Percentiles rank a stretch among this genome's conserved stretches.
Conservation (phyloP, 176 grass and related monocot genomes). For the Dactylis glomerata region DNA sequence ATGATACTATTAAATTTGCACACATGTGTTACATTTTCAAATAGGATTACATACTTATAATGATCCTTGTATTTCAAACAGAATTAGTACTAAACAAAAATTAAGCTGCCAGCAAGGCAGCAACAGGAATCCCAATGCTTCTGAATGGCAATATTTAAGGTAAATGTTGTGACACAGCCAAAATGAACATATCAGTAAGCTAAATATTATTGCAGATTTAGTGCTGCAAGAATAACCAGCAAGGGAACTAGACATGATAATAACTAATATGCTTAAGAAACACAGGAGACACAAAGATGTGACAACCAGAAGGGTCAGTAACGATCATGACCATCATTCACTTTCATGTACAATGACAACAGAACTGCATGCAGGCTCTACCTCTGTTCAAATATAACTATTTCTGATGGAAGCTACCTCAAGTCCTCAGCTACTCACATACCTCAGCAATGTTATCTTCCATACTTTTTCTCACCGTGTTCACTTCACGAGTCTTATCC, state of each 20-base stretch:
- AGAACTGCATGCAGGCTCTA: neutral
- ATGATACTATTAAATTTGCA: neutral
- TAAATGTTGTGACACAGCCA: neutral
- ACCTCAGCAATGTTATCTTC: slow-evolving; percentile 57
- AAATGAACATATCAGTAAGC: neutral
- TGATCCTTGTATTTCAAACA: neutral
- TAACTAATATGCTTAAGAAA: neutral
- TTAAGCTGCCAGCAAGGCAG: neutral
- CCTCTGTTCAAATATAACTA: neutral
- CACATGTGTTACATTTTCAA: neutral
- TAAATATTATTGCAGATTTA: neutral
- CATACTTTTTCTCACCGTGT: slow-evolving; percentile 41
- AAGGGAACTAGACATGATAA: neutral
- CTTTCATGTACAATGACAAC: neutral
- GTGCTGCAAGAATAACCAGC: neutral
- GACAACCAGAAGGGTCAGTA: neutral
- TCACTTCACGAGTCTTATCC: slow-evolving; percentile 66
- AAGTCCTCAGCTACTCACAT: slow-evolving; percentile 18
- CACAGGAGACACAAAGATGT: neutral
- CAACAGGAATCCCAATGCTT: neutral
- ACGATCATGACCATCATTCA: neutral
- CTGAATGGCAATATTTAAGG: neutral
- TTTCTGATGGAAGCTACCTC: neutral
- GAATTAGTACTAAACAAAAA: neutral
- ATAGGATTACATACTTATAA: neutral